Evolutionary conservation across 139 green algal species (phyloP).

Genomic region (Coelastrella sp.): DNA sequence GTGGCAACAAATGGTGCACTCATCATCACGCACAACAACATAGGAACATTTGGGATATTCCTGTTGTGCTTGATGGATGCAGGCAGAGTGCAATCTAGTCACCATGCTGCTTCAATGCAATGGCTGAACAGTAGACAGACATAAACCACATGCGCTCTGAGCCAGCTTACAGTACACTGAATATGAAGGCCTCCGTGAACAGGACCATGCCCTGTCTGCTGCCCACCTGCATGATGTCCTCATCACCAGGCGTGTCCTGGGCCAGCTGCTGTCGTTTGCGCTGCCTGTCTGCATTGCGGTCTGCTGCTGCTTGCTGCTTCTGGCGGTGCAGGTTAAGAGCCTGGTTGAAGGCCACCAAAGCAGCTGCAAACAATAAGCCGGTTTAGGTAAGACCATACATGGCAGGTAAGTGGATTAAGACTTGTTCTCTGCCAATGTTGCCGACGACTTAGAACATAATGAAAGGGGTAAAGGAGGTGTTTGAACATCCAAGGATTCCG

Average conservation of each 20-base stretch:
- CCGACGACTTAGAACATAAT: no score
- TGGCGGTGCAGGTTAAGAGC: conserved; percentile 20
- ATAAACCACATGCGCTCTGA: neutral
- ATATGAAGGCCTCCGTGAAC: neutral
- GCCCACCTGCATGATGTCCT: neutral
- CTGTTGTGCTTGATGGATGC: no score
- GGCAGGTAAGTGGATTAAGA: no score
- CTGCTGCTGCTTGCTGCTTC: neutral
- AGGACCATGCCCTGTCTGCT: neutral
- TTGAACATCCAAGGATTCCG: no score
- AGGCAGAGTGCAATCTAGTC: no score
- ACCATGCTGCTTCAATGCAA: neutral
- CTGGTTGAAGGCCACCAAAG: conserved; percentile 11
- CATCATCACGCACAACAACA: no score
- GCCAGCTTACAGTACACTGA: no score
- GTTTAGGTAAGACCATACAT: neutral
- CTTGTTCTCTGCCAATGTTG: no score
- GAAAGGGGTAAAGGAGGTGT: no score
- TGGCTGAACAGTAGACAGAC: neutral
- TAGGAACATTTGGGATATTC: no score
- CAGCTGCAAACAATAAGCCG: neutral
- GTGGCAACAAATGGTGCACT: neutral
- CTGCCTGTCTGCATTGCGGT: conserved; percentile 1
- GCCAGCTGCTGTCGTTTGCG: conserved; percentile 6
- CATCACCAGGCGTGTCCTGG: neutral